These are phyloP conservation scores for Coemansia sp. DNA, from an alignment of 371 early-diverging fungal genomes.

Conservation along the genomic window DNA sequence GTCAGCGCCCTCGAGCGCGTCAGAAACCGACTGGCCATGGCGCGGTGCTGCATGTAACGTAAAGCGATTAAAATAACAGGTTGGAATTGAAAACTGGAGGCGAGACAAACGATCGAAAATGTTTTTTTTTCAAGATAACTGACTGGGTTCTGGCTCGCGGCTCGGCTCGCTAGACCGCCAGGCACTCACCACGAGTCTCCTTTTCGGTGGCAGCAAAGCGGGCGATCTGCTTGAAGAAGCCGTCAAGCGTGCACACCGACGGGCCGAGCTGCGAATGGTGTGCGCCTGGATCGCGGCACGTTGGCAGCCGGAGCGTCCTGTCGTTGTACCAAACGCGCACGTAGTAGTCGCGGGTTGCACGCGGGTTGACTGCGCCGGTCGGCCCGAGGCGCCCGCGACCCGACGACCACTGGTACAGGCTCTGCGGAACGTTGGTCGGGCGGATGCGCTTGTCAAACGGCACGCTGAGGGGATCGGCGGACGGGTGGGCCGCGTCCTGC, in stretches of 20 bases:
- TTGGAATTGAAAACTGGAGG: not conserved
- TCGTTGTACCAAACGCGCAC: constrained; percentile 75
- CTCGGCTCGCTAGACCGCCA: not conserved
- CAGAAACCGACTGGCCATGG: constrained; percentile 14
- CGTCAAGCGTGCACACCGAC: constrained; percentile 68
- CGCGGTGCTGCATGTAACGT: not conserved
- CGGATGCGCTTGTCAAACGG: constrained; percentile 31
- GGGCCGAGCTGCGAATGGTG: constrained; percentile 63
- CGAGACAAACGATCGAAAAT: not conserved
- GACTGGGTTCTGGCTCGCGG: not conserved
- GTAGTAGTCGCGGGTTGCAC: constrained; percentile 55
- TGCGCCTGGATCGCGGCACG: constrained; percentile 58
- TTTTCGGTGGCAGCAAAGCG: constrained; percentile 60
- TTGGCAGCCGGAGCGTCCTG: constrained; percentile 59
- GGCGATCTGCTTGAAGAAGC: constrained; percentile 64
- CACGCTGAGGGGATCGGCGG: constrained; percentile 18
- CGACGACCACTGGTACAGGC: constrained; percentile 34
- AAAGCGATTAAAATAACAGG: not conserved
- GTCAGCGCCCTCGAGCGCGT: not conserved
- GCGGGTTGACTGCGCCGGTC: constrained; percentile 18
- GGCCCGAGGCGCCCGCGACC: not conserved
- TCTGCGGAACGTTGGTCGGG: constrained; percentile 30
- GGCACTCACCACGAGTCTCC: constrained; percentile 38
- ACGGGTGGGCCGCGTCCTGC: constrained; percentile 19
- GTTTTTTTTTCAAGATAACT: not conserved